Percentiles rank a stretch among this genome's conserved stretches.
Evolutionary conservation across 257 asterid genomes (phyloP).

Genomic region (Solanum megistacrolobum): DNA sequence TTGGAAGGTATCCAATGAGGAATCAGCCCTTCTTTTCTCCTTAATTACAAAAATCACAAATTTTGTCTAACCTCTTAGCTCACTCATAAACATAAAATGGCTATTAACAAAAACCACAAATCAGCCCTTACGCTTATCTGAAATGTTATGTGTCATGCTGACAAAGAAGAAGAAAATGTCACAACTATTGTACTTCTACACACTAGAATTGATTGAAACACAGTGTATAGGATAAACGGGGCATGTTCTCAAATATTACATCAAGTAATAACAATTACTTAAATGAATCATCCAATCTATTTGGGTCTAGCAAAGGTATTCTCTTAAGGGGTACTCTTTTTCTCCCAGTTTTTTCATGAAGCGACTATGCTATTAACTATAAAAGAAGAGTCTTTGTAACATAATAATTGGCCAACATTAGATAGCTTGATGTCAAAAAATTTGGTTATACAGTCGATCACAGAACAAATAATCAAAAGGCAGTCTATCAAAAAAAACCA

Average conservation of each 20-base stretch:
- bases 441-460: not conserved
- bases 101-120: not conserved
- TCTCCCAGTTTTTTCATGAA: not conserved
- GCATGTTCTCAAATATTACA: not conserved
- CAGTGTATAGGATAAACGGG: not conserved
- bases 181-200: not conserved
- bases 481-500: not conserved
- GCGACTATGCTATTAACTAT: not conserved
- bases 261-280: not conserved
- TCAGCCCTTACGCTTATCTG: not conserved
- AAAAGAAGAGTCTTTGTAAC: not conserved
- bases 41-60: not conserved
- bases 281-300: not conserved
- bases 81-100: not conserved
- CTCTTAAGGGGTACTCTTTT: not conserved
- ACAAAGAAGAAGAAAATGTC: not conserved
- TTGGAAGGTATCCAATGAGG: not conserved
- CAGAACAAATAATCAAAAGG: not conserved
- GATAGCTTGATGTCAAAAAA: not conserved
- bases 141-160: not conserved
- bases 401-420: not conserved
- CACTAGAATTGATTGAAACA: not conserved
- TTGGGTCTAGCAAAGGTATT: not conserved
- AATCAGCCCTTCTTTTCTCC: not conserved
- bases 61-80: not conserved